These are phyloP conservation scores for Boletus reticulatus DNA, from an alignment of 768 basidiomycete genomes.

Conservation along the genomic window DNA sequence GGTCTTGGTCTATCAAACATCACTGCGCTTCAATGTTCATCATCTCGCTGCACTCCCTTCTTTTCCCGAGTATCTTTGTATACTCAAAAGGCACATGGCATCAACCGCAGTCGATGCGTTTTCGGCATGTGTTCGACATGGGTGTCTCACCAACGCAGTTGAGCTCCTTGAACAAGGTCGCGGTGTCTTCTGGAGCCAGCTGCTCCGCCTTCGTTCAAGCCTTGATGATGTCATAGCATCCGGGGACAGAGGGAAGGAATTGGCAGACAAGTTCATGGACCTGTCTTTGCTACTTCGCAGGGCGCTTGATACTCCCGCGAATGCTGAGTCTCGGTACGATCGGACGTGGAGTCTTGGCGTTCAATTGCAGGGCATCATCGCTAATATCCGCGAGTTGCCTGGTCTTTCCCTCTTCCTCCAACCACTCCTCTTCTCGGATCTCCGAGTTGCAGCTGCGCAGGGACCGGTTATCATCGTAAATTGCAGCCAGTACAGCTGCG, in stretches of 20 bases:
- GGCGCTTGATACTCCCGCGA: not conserved
- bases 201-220: slow-evolving; percentile 10
- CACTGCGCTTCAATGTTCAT: not conserved
- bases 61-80: not conserved
- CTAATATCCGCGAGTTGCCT: no score
- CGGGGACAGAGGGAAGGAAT: not conserved
- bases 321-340: not conserved
- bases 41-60: slow-evolving; percentile 1
- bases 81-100: not conserved
- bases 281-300: not conserved
- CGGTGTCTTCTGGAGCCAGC: not conserved
- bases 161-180: slow-evolving; percentile 26
- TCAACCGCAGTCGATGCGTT: slow-evolving; percentile 6
- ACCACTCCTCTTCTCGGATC: not conserved
- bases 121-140: slow-evolving; percentile 10
- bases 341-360: not conserved
- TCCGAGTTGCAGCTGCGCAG: slow-evolving; percentile 10
- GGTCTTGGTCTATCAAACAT: slow-evolving; percentile 12
- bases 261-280: not conserved
- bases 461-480: slow-evolving; percentile 37
- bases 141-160: slow-evolving; percentile 15
- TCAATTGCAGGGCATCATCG: slow-evolving; percentile 6
- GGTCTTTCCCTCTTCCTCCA: not conserved
- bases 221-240: slow-evolving; percentile 1
- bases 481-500: slow-evolving; percentile 27